Evolutionary conservation across 352 stramenopile genomes (phyloP).

Genomic region (Phytophthora uliginosa): DNA sequence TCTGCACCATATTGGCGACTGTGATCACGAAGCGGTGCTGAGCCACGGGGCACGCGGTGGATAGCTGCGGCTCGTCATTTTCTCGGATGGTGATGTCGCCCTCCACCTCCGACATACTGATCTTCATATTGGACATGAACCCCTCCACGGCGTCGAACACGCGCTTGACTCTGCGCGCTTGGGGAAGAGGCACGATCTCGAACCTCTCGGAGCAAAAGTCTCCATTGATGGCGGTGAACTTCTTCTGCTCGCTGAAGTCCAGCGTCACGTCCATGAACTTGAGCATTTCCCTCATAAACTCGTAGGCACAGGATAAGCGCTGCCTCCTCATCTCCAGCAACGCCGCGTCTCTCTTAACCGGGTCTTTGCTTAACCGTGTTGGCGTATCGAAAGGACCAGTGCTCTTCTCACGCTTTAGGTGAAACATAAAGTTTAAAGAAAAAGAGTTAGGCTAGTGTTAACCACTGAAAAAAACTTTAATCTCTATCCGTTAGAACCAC

Average conservation of each 20-base stretch:
- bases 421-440: not conserved
- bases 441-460: not conserved
- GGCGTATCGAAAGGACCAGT: constrained; percentile 37
- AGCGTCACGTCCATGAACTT: constrained; percentile 42
- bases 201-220: constrained; percentile 51
- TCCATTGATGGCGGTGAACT: constrained; percentile 46
- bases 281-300: constrained; percentile 50
- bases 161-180: constrained; percentile 30
- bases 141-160: constrained; percentile 47
- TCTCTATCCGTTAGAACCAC: not conserved
- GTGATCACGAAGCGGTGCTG: constrained; percentile 45
- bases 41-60: constrained; percentile 13
- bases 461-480: not conserved
- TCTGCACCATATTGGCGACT: constrained; percentile 27
- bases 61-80: constrained; percentile 32
- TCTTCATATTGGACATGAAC: constrained; percentile 54
- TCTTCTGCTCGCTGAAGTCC: constrained; percentile 50
- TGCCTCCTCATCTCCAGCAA: constrained; percentile 42
- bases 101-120: constrained; percentile 48
- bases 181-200: constrained; percentile 42
- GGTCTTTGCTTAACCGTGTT: constrained; percentile 29
- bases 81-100: constrained; percentile 54
- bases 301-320: constrained; percentile 44
- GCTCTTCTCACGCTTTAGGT: constrained; percentile 24
- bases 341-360: constrained; percentile 12